Conservation (phyloP, 495 filamentous ascomycete genomes). For the Penicillium goetzii region DNA sequence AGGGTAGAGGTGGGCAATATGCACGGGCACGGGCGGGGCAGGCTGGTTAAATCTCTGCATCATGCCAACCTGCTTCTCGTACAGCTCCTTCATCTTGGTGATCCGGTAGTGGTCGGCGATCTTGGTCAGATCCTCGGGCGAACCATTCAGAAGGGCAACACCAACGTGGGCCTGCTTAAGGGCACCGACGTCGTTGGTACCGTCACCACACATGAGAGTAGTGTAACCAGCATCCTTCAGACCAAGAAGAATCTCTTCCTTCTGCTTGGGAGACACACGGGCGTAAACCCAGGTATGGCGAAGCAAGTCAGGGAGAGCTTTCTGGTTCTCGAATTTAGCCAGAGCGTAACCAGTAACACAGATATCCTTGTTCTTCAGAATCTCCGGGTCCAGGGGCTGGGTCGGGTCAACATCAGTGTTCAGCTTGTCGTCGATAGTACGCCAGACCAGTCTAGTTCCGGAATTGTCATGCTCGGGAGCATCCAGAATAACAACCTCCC, state of each 20-base stretch:
- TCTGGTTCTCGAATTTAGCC: conserved; percentile 81
- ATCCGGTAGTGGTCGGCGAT: conserved; percentile 92
- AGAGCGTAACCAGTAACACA: conserved; percentile 96
- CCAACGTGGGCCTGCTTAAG: conserved; percentile 98
- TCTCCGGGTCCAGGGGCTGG: conserved; percentile 76
- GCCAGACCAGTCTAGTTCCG: conserved; percentile 86
- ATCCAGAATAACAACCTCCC: conserved; percentile 92
- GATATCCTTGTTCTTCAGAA: conserved; percentile 85
- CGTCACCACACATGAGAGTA: conserved; percentile 98
- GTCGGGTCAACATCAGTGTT: conserved; percentile 86
- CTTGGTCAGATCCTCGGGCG: conserved; percentile 82
- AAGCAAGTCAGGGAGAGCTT: conserved; percentile 71
- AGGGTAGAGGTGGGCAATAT: conserved; percentile 94
- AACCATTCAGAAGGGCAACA: conserved; percentile 93
- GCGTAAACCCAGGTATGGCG: conserved; percentile 97
- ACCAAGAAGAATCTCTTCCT: conserved; percentile 96
- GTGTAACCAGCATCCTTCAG: conserved; percentile 97
- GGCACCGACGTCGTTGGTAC: conserved; percentile 97
- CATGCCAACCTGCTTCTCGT: conserved; percentile 89
- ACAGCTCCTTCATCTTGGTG: conserved; percentile 97
- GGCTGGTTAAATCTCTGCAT: conserved; percentile 95
- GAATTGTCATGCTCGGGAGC: conserved; percentile 88
- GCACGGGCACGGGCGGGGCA: conserved; percentile 79
- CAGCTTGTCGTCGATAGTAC: conserved; percentile 88
- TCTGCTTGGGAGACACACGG: conserved; percentile 96